Evolutionary conservation across 192 early-diverging fungal species (phyloP).

Genomic region (Cladochytrium replicatum): DNA sequence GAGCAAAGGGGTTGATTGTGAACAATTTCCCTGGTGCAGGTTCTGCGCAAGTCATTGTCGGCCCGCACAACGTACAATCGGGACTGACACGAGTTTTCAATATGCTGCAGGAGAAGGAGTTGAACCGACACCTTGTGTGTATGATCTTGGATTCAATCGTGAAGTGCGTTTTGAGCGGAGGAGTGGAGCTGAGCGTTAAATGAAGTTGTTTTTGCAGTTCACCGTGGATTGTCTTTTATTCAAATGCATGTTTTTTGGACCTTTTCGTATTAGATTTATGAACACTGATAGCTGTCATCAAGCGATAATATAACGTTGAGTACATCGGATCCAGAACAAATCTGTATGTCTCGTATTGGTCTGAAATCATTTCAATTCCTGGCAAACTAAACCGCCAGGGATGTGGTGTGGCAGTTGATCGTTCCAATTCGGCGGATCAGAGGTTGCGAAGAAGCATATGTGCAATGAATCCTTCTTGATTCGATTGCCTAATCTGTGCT

Average conservation of each 20-base stretch:
- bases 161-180: conserved; percentile 15
- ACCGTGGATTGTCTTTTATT: too few species aligned
- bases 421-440: too few species aligned
- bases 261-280: too few species aligned
- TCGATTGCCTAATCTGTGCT: too few species aligned
- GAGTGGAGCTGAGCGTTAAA: too few species aligned
- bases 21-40: conserved; percentile 13
- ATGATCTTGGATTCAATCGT: conserved; percentile 20
- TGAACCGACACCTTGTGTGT: conserved; percentile 18
- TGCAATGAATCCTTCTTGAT: too few species aligned
- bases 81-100: conserved; percentile 30
- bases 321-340: conserved; percentile 42
- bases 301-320: conserved; percentile 35
- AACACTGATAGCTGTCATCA: conserved; percentile 24
- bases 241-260: too few species aligned
- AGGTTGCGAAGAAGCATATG: too few species aligned
- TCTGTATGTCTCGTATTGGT: conserved; percentile 15
- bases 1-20: conserved; percentile 22
- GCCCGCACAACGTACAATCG: conserved; percentile 15
- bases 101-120: conserved; percentile 25
- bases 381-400: too few species aligned
- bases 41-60: conserved; percentile 17
- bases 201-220: too few species aligned
- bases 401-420: too few species aligned
- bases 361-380: too few species aligned